Evolutionary conservation across 352 stramenopile species (phyloP), one percentile per base, ranked within the genome.

Genomic region (Phytophthora colocasiae): DNA sequence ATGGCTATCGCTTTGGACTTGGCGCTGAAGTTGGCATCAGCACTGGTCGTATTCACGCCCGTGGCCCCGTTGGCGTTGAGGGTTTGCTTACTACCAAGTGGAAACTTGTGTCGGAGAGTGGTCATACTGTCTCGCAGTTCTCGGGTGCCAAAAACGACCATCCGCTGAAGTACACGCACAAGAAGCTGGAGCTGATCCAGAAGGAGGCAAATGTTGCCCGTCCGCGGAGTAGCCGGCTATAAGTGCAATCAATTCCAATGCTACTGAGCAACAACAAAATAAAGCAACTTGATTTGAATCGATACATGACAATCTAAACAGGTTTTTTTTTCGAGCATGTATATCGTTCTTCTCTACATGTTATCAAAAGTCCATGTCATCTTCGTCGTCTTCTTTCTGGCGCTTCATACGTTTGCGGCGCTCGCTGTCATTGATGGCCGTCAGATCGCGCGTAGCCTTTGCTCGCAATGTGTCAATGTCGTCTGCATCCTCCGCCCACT

Each of bases 21-120:
- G 98, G 98, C 63, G 98, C 96, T 2, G 97, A 99, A 77, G 96
- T 99, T 36, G 98, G 98, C 11, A 99, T 99, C 63, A 98, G 91
- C 39, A 99, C 98, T 14, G 96, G 96, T 53, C 82, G 96, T 26
- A 99, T 99, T 71, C 97, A 99, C 81, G 93, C 97, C 15, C 92
- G 98, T 53, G 97, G 97, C 5, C 96, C 95, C 11, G 94, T 98
- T 6, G 98, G 98, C 27, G 96, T 99, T 4, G 96, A 99, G 65
- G 97, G 97, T 17, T 69, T 99, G 48, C 83, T 99, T 15, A 99
- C 96, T 14, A 98, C 96, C 36, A 99, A 99, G 79, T 99, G 96
- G 96, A 97, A 98, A 65, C 81, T 99, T 32, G 78, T 90, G 44
- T 90, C 79, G 17, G 85, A 90, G 63, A 85, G 87, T 12, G 91